Conservation (phyloP, 768 basidiomycete species). For the Sporobolomyces phaffii region DNA sequence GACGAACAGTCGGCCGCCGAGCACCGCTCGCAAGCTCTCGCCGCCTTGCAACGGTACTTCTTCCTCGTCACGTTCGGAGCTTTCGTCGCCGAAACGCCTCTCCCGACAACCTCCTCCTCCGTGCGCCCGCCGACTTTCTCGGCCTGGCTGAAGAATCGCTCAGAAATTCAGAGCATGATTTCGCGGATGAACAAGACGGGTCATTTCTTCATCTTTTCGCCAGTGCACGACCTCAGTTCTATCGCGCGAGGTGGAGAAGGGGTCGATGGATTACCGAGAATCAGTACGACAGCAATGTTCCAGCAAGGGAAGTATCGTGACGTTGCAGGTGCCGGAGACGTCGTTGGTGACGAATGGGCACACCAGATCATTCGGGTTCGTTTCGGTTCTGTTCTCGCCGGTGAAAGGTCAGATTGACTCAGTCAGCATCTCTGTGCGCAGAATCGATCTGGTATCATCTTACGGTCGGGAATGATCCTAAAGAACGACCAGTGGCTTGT, state of each 20-base stretch:
- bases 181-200: slow-evolving; percentile 50
- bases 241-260: slow-evolving; percentile 55
- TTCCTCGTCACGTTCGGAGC: slow-evolving; percentile 90
- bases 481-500: slow-evolving; percentile 50
- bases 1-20: slow-evolving; percentile 49
- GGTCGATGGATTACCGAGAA: slow-evolving; percentile 52
- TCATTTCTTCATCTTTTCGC: slow-evolving; percentile 80
- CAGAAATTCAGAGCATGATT: slow-evolving; percentile 71
- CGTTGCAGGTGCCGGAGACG: slow-evolving; percentile 62
- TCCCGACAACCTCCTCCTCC: neutral
- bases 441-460: slow-evolving; percentile 88
- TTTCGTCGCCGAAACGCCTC: slow-evolving; percentile 56
- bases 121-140: slow-evolving; percentile 54
- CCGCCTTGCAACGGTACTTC: slow-evolving; percentile 56
- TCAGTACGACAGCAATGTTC: slow-evolving; percentile 73
- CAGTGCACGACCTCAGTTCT: slow-evolving; percentile 76
- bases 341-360: slow-evolving; percentile 91
- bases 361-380: slow-evolving; percentile 82
- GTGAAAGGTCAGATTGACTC: neutral
- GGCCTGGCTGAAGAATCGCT: slow-evolving; percentile 74
- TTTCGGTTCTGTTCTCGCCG: neutral
- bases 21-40: slow-evolving; percentile 28
- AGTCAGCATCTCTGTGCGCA: slow-evolving; percentile 42
- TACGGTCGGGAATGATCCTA: slow-evolving; percentile 71
- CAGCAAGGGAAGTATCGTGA: slow-evolving; percentile 81